Evolutionary conservation across 495 filamentous ascomycete genomes (phyloP), one percentile per base, ranked within the genome.

Genomic region (Apiosordaria backusii): DNA sequence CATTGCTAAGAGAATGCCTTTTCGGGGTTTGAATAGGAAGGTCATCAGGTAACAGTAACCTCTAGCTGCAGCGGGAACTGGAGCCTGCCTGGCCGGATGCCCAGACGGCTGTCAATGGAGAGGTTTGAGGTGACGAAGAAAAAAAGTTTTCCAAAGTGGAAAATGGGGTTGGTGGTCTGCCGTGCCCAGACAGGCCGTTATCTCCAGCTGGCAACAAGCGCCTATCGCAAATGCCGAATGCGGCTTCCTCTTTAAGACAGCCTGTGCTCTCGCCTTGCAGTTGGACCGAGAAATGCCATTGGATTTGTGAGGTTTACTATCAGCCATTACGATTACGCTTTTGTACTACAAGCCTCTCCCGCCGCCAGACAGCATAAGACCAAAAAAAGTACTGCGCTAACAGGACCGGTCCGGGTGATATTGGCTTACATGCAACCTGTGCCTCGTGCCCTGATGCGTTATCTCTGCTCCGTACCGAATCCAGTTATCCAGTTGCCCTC

Each of bases 1-100:
- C 19, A 63, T 66, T 60, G 64, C 64, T 57, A 60, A 64, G 24
- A 35, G 25, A 63, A 60, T 69, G 26, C 59, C 25, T 25, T 21
- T 60, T 15, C 45, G 22, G 57, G 66, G 68, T 25, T 67, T 73
- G 55, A 35, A 74, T 71, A 61, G 58, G 70, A 71, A 74, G 69
- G 72, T 75, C 61, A 68, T 75, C 65, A 74, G 67, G 74, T 76
- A 76, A 76, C 61, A 71, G 66, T 52, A 76, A 76, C 74, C 69
- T 69, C 69, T 73, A 71, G 74, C 70, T 74, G 72, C 74, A 74
- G 68, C 24, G 26, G 23, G 55, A 57, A 73, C 59, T 69, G 71
- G 74, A 68, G 69, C 65, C 61, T 59, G 53, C 55, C 29, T 22
- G 16, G 50, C 16, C 52, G 21, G 60, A 50, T 22, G 21, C 26